Percentiles rank a stretch among this genome's conserved stretches.
These are phyloP conservation scores for Parachlorella kessleri DNA, from an alignment of 139 green algal species.

Conservation along the genomic window DNA sequence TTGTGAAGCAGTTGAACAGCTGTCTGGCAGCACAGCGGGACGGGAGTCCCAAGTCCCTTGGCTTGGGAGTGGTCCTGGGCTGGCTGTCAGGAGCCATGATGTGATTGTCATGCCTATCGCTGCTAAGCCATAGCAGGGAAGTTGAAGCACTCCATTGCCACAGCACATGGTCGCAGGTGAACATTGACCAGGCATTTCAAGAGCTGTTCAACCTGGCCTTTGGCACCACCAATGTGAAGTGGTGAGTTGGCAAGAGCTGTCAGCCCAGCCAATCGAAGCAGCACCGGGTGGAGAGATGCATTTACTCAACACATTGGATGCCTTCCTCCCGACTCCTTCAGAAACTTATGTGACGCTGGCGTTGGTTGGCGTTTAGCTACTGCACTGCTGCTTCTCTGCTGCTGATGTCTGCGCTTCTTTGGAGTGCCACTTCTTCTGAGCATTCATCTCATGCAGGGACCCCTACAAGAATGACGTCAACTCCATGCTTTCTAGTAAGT, in stretches of 20 bases:
- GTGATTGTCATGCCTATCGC: background rate
- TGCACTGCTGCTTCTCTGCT: no score
- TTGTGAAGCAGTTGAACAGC: no score
- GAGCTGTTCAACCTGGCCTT: conserved; percentile 28
- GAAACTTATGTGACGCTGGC: no score
- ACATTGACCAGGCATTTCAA: conserved; percentile 18
- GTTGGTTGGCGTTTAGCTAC: no score
- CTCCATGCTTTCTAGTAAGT: conserved; percentile 33
- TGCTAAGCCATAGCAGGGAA: background rate
- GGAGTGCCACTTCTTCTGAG: no score
- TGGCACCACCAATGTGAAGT: background rate
- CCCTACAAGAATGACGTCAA: conserved; percentile 43
- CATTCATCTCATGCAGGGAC: conserved; percentile 25
- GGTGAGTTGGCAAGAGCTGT: background rate
- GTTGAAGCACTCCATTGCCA: no score
- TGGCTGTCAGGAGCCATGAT: background rate
- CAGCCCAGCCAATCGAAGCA: no score
- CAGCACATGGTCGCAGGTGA: conserved; percentile 8
- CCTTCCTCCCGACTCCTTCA: no score
- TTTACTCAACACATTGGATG: no score
- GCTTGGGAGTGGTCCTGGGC: background rate
- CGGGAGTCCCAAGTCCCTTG: background rate
- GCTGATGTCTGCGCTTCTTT: no score
- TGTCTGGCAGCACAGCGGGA: no score
- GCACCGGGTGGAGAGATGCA: no score